Evolutionary conservation across 352 stramenopile species (phyloP), one percentile per base, ranked within the genome.

Genomic region (Globisporangium carolinianum): DNA sequence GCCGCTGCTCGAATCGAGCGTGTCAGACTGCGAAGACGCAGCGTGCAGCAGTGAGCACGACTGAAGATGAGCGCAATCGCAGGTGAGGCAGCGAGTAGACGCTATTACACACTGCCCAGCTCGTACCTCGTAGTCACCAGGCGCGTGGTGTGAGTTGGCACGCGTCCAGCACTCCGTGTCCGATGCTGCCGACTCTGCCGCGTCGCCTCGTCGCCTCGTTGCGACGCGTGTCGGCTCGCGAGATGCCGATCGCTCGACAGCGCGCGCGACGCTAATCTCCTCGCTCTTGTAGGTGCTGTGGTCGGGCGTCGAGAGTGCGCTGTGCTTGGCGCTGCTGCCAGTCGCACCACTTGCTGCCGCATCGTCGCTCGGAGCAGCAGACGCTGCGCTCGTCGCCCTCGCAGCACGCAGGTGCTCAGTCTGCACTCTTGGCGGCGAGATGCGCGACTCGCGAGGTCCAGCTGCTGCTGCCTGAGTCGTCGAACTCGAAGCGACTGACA

Each of bases 1-100:
- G 5, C 45, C 46, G 39, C 51, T 64, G 39, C 58, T 64, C 10
- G 58, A 59, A 32, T 64, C 58, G 7, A 64, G 48, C 9, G 58
- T 64, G n/a, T 64, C 58, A 0, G 58, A 64, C 58, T 63, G 14
- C 37, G 36, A 37, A 49, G 11, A 12, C 1, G 39, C 39, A 12
- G 7, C 39, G 10, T 7, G 46, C 11, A 18, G 18, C 18, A 50
- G 9, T 4, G 17, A 50, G n/a, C 18, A 0, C 10, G 42, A 47
- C 11, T 17, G 11, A 47, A 11, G 6, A 1, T 8, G 42, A 49
- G 7, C 14, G 17, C 15, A n/a, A 8, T 49, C 45, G 45, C 5
- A 14, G n/a, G 39, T 14, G 7, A 43, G 7, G 39, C 11, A 35
- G 45, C 6, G 5, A 8, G 6, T n/a, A 10, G 7, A 36, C 45